Conservation (phyloP, 176 grass and related monocot species). For the Carex kokanica region DNA sequence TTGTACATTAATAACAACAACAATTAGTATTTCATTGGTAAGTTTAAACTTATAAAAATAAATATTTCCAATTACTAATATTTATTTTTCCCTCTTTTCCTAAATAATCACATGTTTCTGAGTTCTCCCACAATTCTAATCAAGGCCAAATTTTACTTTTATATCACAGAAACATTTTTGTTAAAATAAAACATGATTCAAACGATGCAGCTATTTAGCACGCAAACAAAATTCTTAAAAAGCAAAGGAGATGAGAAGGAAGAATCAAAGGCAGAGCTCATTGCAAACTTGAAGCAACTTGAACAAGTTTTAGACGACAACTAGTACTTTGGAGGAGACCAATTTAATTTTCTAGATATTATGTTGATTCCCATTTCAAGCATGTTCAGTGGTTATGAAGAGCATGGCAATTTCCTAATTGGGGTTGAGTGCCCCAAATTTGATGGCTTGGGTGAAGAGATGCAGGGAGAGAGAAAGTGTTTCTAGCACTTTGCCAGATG, state of each 20-base stretch:
- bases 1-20: too few species aligned
- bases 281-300: not conserved
- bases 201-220: slow-evolving; percentile 22
- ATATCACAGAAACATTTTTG: too few species aligned
- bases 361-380: slow-evolving; percentile 28
- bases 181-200: not conserved
- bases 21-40: too few species aligned
- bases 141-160: too few species aligned
- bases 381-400: slow-evolving; percentile 37
- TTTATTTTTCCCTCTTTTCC: too few species aligned
- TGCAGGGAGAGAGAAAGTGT: slow-evolving; percentile 44
- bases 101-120: too few species aligned
- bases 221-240: slow-evolving; percentile 29
- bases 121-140: too few species aligned
- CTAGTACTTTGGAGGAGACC: slow-evolving; percentile 19
- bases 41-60: too few species aligned
- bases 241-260: slow-evolving; percentile 30
- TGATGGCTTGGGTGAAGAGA: slow-evolving; percentile 21
- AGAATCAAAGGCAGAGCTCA: slow-evolving; percentile 22
- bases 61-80: too few species aligned
- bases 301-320: slow-evolving; percentile 34
- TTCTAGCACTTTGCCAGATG: not conserved
- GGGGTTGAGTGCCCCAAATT: slow-evolving; percentile 1
- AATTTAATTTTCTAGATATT: slow-evolving; percentile 33
- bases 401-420: not conserved